Evolutionary conservation across 805 yeast species (phyloP), one percentile per base, ranked within the genome.

Genomic region (Metschnikowia arizonensis): DNA sequence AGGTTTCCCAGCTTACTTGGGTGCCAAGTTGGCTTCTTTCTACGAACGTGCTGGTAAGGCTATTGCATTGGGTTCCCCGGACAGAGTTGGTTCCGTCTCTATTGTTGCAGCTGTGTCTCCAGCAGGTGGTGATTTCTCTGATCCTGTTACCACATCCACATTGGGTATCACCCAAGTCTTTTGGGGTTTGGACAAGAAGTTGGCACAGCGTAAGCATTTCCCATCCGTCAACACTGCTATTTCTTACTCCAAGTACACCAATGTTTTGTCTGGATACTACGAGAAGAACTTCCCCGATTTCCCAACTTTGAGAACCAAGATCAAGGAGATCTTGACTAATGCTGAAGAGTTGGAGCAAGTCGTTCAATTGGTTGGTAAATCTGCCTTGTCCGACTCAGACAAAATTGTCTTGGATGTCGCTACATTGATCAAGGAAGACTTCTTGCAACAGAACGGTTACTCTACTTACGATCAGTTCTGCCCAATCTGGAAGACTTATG

Each of bases 61-160:
- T 36, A 77, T 83, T 60, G 91, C 96, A 2, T 77, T 93, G 49
- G 99, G 99, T 63, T 88, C 95, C 48, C 99, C 99, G 53, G 86
- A 87, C 58, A 89, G 99, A 77, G 64, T 79, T 56, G 99, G 99
- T 51, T 91, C 99, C 25, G 99, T 93, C 53, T 93, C 99, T n/a
- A 93, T 93, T 69, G 76, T 93, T 61, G 99, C 99, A 49, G 99
- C 99, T 57, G 99, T 93, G 33, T 93, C 98, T 4, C 99, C 99
- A 57, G 98, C 99, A 46, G 99, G 99, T 82, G 99, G 99, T 83
- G 99, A 93, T 77, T 91, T 93, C 83, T 91, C 98, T 21, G 99
- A 93, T 74, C 99, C 99, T 36, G 99, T 93, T 58, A 93, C 99
- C 23, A 91, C 98, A 17, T 82, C 99, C 6, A 93, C 99, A 29